Evolutionary conservation across 2,329 filamentous ascomycete species (phyloP), one percentile per base, ranked within the genome.

Genomic region (Pseudogymnoascus sp.): DNA sequence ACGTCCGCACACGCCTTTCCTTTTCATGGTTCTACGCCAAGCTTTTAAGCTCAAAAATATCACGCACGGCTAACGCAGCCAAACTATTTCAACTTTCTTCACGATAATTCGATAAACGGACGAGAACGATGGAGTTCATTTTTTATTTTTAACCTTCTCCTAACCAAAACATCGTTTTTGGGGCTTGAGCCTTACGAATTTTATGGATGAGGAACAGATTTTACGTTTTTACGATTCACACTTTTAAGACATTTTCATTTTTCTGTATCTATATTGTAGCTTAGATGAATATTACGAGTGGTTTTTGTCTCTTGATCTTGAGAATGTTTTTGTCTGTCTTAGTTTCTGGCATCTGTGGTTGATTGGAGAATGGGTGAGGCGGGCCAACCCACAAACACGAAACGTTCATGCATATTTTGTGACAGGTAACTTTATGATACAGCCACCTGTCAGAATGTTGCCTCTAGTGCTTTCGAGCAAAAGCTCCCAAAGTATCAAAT

Each of bases 1-100:
- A 56, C 16, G 6, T 12, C 16, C 50, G 28, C 50, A 56, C 28
- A 56, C 16, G 28, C 26, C 50, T 56, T 56, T 35, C 50, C 10
- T 56, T 56, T 56, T 56, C 7, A 56, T 33, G 50, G 50, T 56
- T 56, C 26, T 19, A 56, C 50, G 50, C 16, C 50, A 56, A 19
- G 50, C 50, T 56, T 56, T 56, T n/a, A 33, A 31, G 28, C 50
- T 56, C 50, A 56, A 56, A 56, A 56, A 56, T 56, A 56, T 56
- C 50, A 56, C 28, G 50, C 50, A 22, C 28, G 50, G 50, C 50
- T 56, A 35, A 56, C 50, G 50, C 50, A 33, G 50, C 50, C 28
- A 56, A 56, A 33, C 28, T 56, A 14, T 56, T 53, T 14, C 50
- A 33, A 33, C 28, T 56, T 56, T 56, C 28, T 33, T 33, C 50